Percentiles rank a stretch among this genome's conserved stretches.
Evolutionary conservation across 768 basidiomycete species (phyloP).

Genomic region (Leccinum obscurum): DNA sequence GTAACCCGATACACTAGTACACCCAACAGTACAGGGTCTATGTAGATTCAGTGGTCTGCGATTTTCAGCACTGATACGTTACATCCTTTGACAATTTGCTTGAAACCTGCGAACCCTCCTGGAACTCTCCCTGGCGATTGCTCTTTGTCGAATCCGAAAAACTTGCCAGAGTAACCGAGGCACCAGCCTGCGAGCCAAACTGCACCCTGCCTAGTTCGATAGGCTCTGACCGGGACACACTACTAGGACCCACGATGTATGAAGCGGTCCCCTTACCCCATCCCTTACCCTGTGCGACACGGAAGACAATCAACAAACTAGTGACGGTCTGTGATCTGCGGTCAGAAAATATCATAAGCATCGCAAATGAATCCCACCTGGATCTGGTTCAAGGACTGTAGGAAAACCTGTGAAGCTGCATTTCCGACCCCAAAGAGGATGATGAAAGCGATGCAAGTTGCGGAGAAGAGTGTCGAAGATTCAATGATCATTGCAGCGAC

Average conservation of each 20-base stretch:
- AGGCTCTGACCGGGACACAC: neutral
- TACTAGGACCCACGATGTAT: neutral
- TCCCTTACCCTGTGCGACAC: neutral
- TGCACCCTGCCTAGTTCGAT: neutral
- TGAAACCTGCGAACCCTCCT: neutral
- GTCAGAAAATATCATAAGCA: neutral
- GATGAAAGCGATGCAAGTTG: neutral
- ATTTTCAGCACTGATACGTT: neutral
- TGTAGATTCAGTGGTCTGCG: neutral
- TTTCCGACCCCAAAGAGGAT: neutral
- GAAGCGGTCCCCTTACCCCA: neutral
- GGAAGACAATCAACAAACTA: neutral
- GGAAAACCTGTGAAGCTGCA: neutral
- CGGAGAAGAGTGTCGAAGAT: neutral
- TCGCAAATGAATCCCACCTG: neutral
- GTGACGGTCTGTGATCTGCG: neutral
- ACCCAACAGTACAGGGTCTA: too few species aligned
- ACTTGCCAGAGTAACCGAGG: neutral
- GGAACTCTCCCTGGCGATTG: neutral
- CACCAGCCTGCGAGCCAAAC: neutral
- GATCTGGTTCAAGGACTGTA: neutral
- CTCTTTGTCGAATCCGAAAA: neutral
- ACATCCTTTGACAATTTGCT: neutral
- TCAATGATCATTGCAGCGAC: neutral
- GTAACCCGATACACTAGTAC: too few species aligned